A percentile compares a stretch with the other conserved stretches of the same genome.
Conservation (phyloP, 257 asterid species). For the Marsdenia floribunda region DNA sequence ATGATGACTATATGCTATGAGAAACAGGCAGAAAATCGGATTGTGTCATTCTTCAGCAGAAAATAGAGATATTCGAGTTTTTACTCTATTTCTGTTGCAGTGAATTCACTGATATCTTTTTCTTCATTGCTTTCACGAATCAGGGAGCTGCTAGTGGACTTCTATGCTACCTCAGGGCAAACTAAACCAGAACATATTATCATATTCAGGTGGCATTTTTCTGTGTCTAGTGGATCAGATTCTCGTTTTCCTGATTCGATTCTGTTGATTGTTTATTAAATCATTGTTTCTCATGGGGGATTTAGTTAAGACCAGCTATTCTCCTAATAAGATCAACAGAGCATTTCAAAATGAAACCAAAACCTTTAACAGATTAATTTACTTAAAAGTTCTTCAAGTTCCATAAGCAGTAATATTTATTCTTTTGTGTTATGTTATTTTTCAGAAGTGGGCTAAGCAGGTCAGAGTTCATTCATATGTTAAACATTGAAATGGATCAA, state of each 20-base stretch:
- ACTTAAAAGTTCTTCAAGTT: no score
- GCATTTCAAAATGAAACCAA: no score
- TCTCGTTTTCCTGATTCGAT: neutral
- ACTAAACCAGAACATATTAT: slow-evolving; percentile 43
- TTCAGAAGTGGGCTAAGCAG: slow-evolving; percentile 35
- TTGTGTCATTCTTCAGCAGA: neutral
- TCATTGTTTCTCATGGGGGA: neutral
- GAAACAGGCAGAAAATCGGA: neutral
- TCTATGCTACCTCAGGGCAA: slow-evolving; percentile 35
- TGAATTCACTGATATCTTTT: neutral
- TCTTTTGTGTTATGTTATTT: neutral
- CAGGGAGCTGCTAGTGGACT: slow-evolving; percentile 49
- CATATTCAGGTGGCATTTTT: slow-evolving; percentile 37
- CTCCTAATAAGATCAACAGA: no score
- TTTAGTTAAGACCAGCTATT: no score
- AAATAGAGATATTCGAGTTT: neutral
- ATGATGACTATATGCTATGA: neutral
- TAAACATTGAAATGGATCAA: slow-evolving; percentile 37
- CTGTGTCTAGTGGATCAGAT: neutral
- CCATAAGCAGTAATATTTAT: neutral
- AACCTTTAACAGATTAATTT: no score
- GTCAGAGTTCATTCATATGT: slow-evolving; percentile 28
- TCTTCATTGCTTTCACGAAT: neutral
- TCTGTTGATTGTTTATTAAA: neutral
- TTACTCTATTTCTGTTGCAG: neutral